These are phyloP conservation scores for Lavandula angustifolia DNA, from an alignment of 257 asterid genomes.

Conservation along the genomic window DNA sequence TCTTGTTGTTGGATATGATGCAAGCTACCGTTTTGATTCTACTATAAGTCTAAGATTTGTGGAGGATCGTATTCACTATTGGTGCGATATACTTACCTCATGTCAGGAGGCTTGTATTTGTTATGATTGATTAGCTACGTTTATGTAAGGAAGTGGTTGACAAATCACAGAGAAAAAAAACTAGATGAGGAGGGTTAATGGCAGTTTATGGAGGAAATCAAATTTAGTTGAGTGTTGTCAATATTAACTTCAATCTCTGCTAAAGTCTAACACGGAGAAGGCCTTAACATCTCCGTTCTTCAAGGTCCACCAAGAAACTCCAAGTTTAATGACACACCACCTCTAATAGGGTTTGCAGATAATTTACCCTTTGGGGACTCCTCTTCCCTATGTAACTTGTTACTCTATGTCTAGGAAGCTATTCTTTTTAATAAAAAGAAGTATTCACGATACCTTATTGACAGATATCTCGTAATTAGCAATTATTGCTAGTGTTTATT, in stretches of 20 bases:
- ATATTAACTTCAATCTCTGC: background rate
- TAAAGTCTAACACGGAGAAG: background rate
- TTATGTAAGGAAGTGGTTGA: slow-evolving; percentile 24
- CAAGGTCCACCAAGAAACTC: too few relatives aligned
- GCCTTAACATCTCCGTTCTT: background rate
- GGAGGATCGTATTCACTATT: slow-evolving; percentile 8
- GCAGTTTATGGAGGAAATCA: slow-evolving; percentile 19
- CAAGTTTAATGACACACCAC: background rate
- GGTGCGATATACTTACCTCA: background rate
- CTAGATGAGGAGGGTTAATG: background rate
- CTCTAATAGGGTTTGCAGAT: slow-evolving; percentile 2
- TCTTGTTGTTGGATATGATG: too few relatives aligned
- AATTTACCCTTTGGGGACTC: too few relatives aligned
- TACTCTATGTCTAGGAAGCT: too few relatives aligned
- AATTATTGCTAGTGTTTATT: slow-evolving; percentile 26
- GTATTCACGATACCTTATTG: too few relatives aligned
- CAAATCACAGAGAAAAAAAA: slow-evolving; percentile 19
- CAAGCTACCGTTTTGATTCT: background rate
- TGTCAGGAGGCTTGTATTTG: slow-evolving; percentile 19
- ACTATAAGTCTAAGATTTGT: background rate
- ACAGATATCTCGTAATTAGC: slow-evolving; percentile 8
- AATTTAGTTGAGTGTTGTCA: slow-evolving; percentile 8
- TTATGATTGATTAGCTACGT: background rate
- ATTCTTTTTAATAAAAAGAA: too few relatives aligned
- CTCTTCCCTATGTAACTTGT: too few relatives aligned